Percentiles rank a stretch among this genome's conserved stretches.
These are phyloP conservation scores for Cyberlindnera petersonii DNA, from an alignment of 805 yeast genomes.

Conservation along the genomic window DNA sequence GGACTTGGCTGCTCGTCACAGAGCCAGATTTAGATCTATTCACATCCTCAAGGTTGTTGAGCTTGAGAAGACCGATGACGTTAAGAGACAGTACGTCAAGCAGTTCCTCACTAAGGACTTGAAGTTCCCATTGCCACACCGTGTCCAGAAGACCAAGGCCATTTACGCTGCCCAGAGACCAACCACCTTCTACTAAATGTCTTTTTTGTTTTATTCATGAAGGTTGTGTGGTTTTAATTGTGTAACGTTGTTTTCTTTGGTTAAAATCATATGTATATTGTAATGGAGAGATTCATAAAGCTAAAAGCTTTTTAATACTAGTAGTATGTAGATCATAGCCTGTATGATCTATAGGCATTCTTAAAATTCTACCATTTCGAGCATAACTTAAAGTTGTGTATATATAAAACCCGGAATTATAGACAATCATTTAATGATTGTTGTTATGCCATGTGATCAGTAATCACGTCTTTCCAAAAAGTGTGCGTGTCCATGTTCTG, in stretches of 20 bases:
- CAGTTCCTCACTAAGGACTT: constrained; percentile 94
- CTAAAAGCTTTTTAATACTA: not conserved
- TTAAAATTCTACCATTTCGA: no score
- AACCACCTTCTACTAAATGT: constrained; percentile 87
- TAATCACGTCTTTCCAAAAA: not conserved
- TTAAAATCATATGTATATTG: constrained; percentile 17
- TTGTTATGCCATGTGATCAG: not conserved
- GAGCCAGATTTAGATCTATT: constrained; percentile 99
- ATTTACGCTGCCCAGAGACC: constrained; percentile 92
- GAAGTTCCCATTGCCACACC: constrained; percentile 99
- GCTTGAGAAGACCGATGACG: constrained; percentile 95
- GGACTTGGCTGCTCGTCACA: constrained; percentile 99
- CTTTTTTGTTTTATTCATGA: no score
- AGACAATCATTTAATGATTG: not conserved
- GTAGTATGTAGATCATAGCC: no score
- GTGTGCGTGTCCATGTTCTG: no score
- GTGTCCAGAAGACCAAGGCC: constrained; percentile 87
- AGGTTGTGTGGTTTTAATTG: constrained; percentile 14
- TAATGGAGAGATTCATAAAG: constrained; percentile 15
- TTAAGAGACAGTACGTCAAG: constrained; percentile 98
- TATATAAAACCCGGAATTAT: not conserved
- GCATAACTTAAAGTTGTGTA: not conserved
- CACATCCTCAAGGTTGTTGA: constrained; percentile 99
- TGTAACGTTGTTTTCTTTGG: constrained; percentile 9
- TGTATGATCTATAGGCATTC: no score